These are phyloP conservation scores for Globisporangium cystogenes DNA, from an alignment of 352 stramenopile species.

Conservation along the genomic window DNA sequence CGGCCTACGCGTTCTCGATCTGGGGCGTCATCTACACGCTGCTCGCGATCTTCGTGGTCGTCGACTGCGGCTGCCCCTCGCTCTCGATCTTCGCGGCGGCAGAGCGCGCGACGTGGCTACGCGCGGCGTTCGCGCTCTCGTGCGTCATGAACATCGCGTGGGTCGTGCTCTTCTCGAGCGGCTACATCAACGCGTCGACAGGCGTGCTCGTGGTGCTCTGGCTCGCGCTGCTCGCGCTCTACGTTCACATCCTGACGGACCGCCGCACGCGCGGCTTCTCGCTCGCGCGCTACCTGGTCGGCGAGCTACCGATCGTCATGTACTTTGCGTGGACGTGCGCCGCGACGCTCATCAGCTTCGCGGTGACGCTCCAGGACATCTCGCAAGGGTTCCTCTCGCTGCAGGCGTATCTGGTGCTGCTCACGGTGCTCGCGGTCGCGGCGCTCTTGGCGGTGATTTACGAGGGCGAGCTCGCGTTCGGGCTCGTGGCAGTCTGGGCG, in stretches of 20 bases:
- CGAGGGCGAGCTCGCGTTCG: conserved; percentile 51
- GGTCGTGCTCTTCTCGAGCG: conserved; percentile 64
- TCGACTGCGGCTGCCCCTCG: conserved; percentile 63
- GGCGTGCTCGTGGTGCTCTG: conserved; percentile 50
- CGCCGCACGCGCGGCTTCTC: conserved; percentile 37
- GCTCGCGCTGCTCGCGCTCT: conserved; percentile 51
- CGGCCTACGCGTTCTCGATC: conserved; percentile 70
- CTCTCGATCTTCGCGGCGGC: conserved; percentile 51
- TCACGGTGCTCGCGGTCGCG: conserved; percentile 51
- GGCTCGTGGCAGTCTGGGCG: conserved; percentile 57
- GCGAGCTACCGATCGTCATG: conserved; percentile 51
- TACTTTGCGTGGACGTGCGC: conserved; percentile 77
- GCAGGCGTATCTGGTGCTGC: conserved; percentile 44
- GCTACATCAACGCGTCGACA: conserved; percentile 57
- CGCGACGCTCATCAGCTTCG: conserved; percentile 65
- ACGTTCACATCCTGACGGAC: conserved; percentile 39
- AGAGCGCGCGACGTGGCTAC: conserved; percentile 40
- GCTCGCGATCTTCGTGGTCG: conserved; percentile 51
- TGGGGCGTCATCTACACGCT: conserved; percentile 76
- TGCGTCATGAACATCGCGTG: conserved; percentile 71
- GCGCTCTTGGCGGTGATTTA: conserved; percentile 56
- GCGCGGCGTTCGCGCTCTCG: conserved; percentile 49
- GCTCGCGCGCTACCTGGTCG: conserved; percentile 42
- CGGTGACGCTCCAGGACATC: conserved; percentile 51
- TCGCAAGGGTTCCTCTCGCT: conserved; percentile 40